Base-by-base conservation (phyloP, 495 filamentous ascomycete species). In the Amphirosellinia nigrospora region DNA sequence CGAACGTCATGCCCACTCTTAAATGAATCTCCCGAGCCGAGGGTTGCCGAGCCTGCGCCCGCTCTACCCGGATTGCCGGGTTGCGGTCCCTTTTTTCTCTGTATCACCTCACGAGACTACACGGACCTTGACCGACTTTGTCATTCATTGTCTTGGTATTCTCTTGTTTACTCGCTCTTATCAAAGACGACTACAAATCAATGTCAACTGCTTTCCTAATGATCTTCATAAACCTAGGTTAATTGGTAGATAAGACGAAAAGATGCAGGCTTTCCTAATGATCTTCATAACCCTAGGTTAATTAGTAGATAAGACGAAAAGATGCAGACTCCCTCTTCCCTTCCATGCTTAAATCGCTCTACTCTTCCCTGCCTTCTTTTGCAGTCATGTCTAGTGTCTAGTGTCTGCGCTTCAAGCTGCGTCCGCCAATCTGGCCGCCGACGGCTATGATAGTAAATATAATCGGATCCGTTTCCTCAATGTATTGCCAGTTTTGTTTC, bases 401-500 rank as follows among this genome's bases (percentile, higher is more conserved):
- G 45, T 53, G 9, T 53, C 23, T 30, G 21, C 13, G 50, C 8
- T 13, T 30, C 28, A 1, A 13, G 16, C 50, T 2, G 50, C 50
- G 4, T 13, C 8, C 50, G 23, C 50, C 50, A 26, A 15, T 26
- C 11, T 11, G 50, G 23, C 50, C 30, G 23, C 15, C 50, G 9
- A 53, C 26, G 16, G 30, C 21, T 21, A 36, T 7, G 6, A 16
- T 36, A 4, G 53, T 19, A 58, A 16, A 64, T 3, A 34, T 16
- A 21, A 53, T 2, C 21, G 38, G 28, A 4, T 39, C 46, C 28
- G 53, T 13, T 11, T 1, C 15, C 32, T 66, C 23, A 66, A 3
- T 50, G 34, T 9, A 55, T 45, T 30, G 62, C 26, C 13, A 66
- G 64, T 30, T 21, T 43, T 8, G 64, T 53, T 86, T 98, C 94